These are phyloP conservation scores for Prasinococcaceae sp. DNA, from an alignment of 139 green algal genomes.

Conservation along the genomic window DNA sequence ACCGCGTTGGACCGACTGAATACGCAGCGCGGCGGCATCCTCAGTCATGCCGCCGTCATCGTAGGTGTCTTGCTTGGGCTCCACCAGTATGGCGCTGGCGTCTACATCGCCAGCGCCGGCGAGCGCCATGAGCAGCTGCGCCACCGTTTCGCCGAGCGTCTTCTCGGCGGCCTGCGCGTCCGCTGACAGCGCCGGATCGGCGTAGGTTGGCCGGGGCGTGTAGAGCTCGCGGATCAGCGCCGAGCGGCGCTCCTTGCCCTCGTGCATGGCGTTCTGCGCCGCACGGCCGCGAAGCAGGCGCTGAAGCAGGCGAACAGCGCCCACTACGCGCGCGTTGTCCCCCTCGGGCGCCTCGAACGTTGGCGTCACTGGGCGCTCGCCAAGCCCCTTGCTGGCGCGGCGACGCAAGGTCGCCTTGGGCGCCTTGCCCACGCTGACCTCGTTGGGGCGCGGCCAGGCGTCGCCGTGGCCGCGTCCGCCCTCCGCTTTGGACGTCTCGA, in stretches of 20 bases:
- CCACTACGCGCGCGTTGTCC: not conserved
- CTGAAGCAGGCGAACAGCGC: slow-evolving; percentile 50
- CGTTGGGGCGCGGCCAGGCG: slow-evolving; percentile 38
- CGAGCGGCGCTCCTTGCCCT: slow-evolving; percentile 33
- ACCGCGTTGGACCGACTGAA: slow-evolving; percentile 1
- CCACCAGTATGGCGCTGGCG: not conserved
- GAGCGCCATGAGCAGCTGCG: not conserved
- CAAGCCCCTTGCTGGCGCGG: not conserved
- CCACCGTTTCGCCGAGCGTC: not conserved
- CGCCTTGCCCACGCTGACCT: not conserved
- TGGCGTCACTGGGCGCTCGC: slow-evolving; percentile 26
- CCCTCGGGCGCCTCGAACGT: slow-evolving; percentile 11
- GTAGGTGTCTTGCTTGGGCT: not conserved
- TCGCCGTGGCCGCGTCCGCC: slow-evolving; percentile 34
- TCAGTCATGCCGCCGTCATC: not conserved
- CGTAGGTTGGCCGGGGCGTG: not conserved
- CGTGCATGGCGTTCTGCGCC: slow-evolving; percentile 57
- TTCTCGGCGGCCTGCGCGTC: not conserved
- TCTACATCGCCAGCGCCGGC: not conserved
- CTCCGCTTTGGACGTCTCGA: slow-evolving; percentile 33
- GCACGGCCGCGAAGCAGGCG: slow-evolving; percentile 56
- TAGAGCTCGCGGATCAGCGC: slow-evolving; percentile 40
- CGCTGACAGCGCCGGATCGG: not conserved
- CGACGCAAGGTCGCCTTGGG: not conserved
- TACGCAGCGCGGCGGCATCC: not conserved